Conservation (phyloP, 257 asterid species). For the Ophiorrhiza pumila region DNA sequence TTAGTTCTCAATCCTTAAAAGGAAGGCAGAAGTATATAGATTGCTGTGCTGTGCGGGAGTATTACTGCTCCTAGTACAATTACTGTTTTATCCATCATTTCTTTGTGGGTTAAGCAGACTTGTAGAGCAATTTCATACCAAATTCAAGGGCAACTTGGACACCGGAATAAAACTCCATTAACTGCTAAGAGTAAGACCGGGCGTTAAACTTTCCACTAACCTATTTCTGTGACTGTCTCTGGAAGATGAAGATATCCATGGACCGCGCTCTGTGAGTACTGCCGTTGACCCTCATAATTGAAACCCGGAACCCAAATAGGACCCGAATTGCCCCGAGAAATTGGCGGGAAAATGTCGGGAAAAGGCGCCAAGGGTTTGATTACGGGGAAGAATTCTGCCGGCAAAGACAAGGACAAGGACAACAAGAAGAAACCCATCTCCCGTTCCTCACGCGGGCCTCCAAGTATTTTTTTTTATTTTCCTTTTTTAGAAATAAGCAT, state of each 20-base stretch:
- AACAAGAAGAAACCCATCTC: conserved; percentile 28
- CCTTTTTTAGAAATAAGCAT: too few relatives aligned
- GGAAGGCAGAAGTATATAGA: too few relatives aligned
- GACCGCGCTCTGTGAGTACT: too few relatives aligned
- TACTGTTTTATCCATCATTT: neutral
- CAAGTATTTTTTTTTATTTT: conserved; percentile 12
- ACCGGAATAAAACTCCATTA: neutral
- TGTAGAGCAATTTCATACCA: neutral
- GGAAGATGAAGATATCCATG: too few relatives aligned
- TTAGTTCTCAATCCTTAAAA: too few relatives aligned
- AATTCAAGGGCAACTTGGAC: neutral
- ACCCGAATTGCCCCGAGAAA: too few relatives aligned
- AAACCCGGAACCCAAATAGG: conserved; percentile 5
- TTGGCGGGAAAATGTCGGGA: conserved; percentile 30
- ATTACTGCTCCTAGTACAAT: neutral
- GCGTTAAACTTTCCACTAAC: neutral
- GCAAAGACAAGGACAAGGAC: conserved; percentile 20
- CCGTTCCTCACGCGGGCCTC: conserved; percentile 31
- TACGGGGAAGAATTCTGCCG: conserved; percentile 15
- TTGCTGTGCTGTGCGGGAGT: neutral
- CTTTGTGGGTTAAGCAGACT: too few relatives aligned
- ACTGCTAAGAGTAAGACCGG: neutral
- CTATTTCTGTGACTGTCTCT: neutral
- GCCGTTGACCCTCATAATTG: neutral
- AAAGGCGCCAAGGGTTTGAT: conserved; percentile 34